phyloP scores from a whole-genome alignment of 2,329 filamentous ascomycete species.

The Colletotrichum ledebouriae region DNA sequence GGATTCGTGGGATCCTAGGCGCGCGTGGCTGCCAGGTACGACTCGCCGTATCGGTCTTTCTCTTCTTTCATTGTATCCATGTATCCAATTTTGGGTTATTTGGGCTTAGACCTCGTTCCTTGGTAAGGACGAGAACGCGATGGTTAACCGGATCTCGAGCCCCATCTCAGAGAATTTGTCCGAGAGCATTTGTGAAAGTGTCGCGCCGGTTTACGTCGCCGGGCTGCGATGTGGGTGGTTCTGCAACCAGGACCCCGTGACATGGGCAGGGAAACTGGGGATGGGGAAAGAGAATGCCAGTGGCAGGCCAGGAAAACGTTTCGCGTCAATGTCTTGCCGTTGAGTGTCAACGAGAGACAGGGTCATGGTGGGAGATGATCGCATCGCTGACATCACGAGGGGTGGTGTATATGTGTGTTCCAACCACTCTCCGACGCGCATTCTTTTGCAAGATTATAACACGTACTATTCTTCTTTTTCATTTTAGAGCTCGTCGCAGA shows the following conservation, averaged over 20 bases:
- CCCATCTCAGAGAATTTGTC: neutral
- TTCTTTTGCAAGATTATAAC: neutral
- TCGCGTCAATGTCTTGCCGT: neutral
- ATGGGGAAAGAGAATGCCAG: slow-evolving; percentile 26
- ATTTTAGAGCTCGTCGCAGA: neutral
- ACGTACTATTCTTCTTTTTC: no score
- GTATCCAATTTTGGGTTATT: neutral
- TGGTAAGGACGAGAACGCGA: neutral
- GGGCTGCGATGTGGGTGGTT: neutral
- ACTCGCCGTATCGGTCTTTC: neutral
- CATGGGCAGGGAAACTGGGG: neutral
- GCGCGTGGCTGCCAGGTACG: neutral
- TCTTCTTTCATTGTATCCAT: neutral
- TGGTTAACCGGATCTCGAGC: neutral
- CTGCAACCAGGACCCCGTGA: slow-evolving; percentile 14
- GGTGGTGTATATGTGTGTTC: neutral
- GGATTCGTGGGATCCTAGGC: neutral
- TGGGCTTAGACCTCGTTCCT: neutral
- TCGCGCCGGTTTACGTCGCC: neutral
- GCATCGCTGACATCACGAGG: slow-evolving; percentile 31
- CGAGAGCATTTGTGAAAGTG: slow-evolving; percentile 3
- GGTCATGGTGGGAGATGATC: neutral
- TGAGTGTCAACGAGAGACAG: neutral
- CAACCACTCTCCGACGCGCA: slow-evolving; percentile 15
- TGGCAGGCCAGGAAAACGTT: slow-evolving; percentile 22